phyloP scores from a whole-genome alignment of 2,329 filamentous ascomycete genomes.

The Aspergillus terreus region DNA sequence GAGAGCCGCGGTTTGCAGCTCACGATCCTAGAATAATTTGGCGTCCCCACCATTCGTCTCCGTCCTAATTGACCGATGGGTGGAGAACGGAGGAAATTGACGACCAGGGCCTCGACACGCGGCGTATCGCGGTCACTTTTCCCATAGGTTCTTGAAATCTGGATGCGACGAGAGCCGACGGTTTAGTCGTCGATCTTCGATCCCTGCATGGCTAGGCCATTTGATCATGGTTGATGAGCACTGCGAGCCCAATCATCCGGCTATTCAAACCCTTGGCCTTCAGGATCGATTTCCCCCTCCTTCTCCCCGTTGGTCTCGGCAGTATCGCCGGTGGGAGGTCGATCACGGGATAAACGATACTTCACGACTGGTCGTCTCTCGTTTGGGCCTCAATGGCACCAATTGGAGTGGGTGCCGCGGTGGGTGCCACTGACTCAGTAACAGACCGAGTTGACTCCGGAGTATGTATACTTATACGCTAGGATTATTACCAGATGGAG shows the following conservation, averaged over 20 bases:
- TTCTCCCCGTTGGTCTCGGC: not conserved
- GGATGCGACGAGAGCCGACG: constrained; percentile 2
- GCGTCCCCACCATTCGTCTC: no score
- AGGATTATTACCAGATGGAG: not conserved
- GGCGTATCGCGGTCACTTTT: not conserved
- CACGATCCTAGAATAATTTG: no score
- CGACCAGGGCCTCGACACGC: not conserved
- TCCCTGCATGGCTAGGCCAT: constrained; percentile 5
- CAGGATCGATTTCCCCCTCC: not conserved
- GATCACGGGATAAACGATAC: not conserved
- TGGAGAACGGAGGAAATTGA: not conserved
- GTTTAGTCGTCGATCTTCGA: constrained; percentile 11
- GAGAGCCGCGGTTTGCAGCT: no score
- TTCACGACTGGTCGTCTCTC: not conserved
- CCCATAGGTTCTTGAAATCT: not conserved
- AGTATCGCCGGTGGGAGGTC: not conserved
- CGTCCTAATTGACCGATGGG: not conserved
- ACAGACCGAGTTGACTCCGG: not conserved
- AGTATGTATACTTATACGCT: not conserved
- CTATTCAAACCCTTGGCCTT: not conserved
- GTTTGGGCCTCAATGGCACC: not conserved
- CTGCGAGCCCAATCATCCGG: not conserved
- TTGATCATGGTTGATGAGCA: not conserved
- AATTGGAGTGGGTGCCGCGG: not conserved
- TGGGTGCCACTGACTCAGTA: not conserved